phyloP scores from a whole-genome alignment of 2,329 filamentous ascomycete genomes.

The Karstenula rhodostoma region DNA sequence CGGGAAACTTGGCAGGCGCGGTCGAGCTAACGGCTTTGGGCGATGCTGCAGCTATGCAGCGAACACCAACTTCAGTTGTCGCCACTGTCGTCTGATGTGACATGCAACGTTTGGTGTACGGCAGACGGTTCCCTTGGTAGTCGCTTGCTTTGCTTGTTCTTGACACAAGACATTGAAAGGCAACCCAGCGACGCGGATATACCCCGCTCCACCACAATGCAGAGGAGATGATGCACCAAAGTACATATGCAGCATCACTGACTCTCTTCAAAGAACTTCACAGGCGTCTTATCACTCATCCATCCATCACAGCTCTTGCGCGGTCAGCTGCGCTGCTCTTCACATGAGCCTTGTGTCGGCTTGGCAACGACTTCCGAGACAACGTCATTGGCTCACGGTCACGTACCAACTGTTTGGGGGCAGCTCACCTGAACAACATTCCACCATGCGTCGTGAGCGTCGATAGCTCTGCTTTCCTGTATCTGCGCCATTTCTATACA shows the following conservation, averaged over 20 bases:
- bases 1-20: constrained; percentile 17
- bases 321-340: constrained; percentile 24
- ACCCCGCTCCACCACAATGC: background rate
- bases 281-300: background rate
- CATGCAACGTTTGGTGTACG: background rate
- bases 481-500: constrained; percentile 5
- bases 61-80: background rate
- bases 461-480: constrained; percentile 9
- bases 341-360: constrained; percentile 15
- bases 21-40: constrained; percentile 11
- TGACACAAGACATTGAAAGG: background rate
- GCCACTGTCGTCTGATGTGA: background rate
- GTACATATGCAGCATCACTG: background rate
- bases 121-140: background rate
- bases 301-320: constrained; percentile 2
- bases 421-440: constrained; percentile 31
- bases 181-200: background rate
- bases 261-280: background rate
- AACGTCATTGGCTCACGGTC: constrained; percentile 42
- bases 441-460: constrained; percentile 12
- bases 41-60: background rate
- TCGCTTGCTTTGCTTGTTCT: background rate
- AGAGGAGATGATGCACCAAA: background rate
- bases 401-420: constrained; percentile 25
- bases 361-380: constrained; percentile 30